phyloP scores from a whole-genome alignment of 2,329 filamentous ascomycete genomes.

The Ambrosiella cleistominuta region DNA sequence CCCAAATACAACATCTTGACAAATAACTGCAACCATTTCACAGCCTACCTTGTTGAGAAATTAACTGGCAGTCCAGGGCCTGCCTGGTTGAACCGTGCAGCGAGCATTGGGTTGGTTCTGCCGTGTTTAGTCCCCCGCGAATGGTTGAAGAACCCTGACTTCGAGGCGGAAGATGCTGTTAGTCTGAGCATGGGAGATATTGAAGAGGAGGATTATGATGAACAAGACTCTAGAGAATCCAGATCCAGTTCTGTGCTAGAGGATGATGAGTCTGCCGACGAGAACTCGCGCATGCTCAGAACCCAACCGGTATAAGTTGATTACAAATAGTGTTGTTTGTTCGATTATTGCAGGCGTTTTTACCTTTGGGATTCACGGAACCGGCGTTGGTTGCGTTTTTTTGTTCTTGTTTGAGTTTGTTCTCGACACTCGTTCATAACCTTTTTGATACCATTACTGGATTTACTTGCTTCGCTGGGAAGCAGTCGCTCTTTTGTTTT shows the following conservation, averaged over 20 bases:
- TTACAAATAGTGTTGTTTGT: background rate
- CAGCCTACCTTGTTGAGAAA: conserved; percentile 53
- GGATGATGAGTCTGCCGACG: conserved; percentile 34
- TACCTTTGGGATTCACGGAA: background rate
- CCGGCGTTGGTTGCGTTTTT: background rate
- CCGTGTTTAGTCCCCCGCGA: conserved; percentile 69
- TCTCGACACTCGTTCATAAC: background rate
- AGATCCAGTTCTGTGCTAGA: conserved; percentile 31
- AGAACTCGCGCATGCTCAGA: conserved; percentile 17
- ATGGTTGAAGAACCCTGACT: conserved; percentile 66
- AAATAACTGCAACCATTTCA: conserved; percentile 82
- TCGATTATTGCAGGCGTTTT: background rate
- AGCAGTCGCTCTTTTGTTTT: background rate
- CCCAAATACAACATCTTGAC: conserved; percentile 66
- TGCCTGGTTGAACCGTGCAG: conserved; percentile 64
- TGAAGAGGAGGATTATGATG: conserved; percentile 49
- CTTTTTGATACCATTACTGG: background rate
- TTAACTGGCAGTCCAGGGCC: conserved; percentile 56
- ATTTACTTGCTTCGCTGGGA: background rate
- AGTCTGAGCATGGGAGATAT: conserved; percentile 53
- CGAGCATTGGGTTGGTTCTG: conserved; percentile 63
- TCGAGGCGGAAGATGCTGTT: conserved; percentile 53
- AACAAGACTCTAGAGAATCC: conserved; percentile 34
- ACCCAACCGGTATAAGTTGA: background rate
- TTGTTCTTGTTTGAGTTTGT: background rate